Evolutionary conservation across 2,329 filamentous ascomycete species (phyloP).

Genomic region (Phaeophleospora eucalypticola): DNA sequence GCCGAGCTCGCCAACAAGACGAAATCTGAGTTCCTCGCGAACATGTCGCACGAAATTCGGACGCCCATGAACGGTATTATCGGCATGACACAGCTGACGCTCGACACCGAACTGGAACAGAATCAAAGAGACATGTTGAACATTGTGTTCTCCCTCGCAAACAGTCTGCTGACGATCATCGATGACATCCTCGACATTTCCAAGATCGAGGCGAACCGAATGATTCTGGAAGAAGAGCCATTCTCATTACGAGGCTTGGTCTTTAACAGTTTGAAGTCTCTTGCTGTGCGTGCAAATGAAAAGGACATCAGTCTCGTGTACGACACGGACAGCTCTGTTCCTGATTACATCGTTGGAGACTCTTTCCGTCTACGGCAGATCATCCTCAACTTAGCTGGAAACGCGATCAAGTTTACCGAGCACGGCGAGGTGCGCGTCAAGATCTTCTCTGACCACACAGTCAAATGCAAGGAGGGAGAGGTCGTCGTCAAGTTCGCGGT

Average conservation of each 20-base stretch:
- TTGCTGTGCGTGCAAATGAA: conserved; percentile 96
- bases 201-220: conserved; percentile 87
- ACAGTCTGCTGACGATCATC: conserved; percentile 94
- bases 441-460: conserved; percentile 69
- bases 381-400: conserved; percentile 93
- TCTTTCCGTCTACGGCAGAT: conserved; percentile 95
- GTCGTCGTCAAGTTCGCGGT: conserved; percentile 96
- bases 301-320: conserved; percentile 91
- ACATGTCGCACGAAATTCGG: conserved; percentile 98
- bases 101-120: conserved; percentile 88
- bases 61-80: conserved; percentile 98
- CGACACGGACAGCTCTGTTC: conserved; percentile 86
- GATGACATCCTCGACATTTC: conserved; percentile 70
- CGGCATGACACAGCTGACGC: conserved; percentile 92
- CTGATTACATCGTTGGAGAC: conserved; percentile 92
- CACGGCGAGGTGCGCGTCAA: conserved; percentile 92
- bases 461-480: conserved; percentile 65
- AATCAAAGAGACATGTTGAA: conserved; percentile 98
- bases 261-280: conserved; percentile 93
- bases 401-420: conserved; percentile 98
- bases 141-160: conserved; percentile 93
- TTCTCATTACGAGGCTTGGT: conserved; percentile 92
- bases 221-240: conserved; percentile 97
- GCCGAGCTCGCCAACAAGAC: conserved; percentile 96
- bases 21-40: conserved; percentile 96